Percentiles rank a stretch among this genome's conserved stretches.
Conservation (phyloP, 257 asterid species). For the Nicotiana otophora region DNA sequence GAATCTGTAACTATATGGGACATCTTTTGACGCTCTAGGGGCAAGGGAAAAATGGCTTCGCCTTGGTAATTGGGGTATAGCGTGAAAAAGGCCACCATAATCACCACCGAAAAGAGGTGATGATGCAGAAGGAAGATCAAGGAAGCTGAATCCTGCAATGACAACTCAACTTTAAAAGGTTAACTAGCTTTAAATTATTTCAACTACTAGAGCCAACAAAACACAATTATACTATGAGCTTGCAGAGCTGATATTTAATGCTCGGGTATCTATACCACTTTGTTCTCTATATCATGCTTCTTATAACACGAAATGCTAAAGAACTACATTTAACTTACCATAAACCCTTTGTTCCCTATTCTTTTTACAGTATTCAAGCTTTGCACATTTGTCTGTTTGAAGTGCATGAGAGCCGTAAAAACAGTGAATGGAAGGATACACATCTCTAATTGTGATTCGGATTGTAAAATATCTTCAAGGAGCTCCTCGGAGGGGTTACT, state of each 20-base stretch:
- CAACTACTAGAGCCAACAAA: not conserved
- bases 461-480: too few species aligned
- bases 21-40: constrained; percentile 65
- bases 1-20: constrained; percentile 53
- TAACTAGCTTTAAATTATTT: not conserved
- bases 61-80: constrained; percentile 37
- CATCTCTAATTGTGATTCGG: too few species aligned
- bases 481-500: too few species aligned
- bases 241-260: not conserved
- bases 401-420: too few species aligned
- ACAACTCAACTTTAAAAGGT: not conserved
- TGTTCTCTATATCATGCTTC: not conserved
- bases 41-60: constrained; percentile 18
- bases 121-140: constrained; percentile 48
- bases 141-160: constrained; percentile 31
- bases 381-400: too few species aligned
- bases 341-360: too few species aligned
- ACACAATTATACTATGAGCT: not conserved
- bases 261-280: not conserved
- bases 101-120: constrained; percentile 46
- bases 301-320: not conserved
- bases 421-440: too few species aligned
- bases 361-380: too few species aligned
- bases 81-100: constrained; percentile 36
- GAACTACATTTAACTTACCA: too few species aligned